Conservation (phyloP, 345 rosid species). For the Moricandia moricandioides region DNA sequence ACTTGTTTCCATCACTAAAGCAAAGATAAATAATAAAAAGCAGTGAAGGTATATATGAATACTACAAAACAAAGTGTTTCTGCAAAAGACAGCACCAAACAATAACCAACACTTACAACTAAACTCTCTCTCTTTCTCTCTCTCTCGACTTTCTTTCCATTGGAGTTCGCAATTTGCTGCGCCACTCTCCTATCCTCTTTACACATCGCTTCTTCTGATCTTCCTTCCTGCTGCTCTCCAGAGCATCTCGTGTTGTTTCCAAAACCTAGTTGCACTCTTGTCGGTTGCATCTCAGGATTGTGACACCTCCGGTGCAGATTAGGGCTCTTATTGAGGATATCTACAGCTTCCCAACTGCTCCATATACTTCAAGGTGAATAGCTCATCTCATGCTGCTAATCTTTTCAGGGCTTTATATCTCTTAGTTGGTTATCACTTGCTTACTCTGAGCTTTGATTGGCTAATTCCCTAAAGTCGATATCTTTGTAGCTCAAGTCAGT, state of each 20-base stretch:
- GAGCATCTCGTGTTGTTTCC: background rate
- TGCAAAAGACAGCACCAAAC: conserved; percentile 13
- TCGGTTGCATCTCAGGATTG: conserved; percentile 2
- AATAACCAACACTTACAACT: conserved; percentile 12
- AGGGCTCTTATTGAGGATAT: background rate
- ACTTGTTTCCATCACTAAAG: background rate
- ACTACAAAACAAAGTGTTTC: conserved; percentile 8
- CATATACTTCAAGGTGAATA: background rate
- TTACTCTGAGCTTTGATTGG: background rate
- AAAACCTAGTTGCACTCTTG: background rate
- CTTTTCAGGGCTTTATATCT: background rate
- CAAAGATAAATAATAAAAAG: background rate
- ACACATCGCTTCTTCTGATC: background rate
- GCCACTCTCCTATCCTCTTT: conserved; percentile 21
- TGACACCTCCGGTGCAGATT: background rate
- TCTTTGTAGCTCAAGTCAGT: conserved; percentile 8
- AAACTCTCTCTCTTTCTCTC: background rate
- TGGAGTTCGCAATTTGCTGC: conserved; percentile 26
- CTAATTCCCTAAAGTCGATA: background rate
- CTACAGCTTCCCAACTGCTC: background rate
- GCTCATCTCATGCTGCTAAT: conserved; percentile 2
- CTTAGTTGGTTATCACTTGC: background rate
- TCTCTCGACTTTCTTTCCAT: background rate
- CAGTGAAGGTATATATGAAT: conserved; percentile 15
- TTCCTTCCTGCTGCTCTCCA: background rate